phyloP scores from a whole-genome alignment of 2,329 filamentous ascomycete genomes.

The Emydomyces testavorans region DNA sequence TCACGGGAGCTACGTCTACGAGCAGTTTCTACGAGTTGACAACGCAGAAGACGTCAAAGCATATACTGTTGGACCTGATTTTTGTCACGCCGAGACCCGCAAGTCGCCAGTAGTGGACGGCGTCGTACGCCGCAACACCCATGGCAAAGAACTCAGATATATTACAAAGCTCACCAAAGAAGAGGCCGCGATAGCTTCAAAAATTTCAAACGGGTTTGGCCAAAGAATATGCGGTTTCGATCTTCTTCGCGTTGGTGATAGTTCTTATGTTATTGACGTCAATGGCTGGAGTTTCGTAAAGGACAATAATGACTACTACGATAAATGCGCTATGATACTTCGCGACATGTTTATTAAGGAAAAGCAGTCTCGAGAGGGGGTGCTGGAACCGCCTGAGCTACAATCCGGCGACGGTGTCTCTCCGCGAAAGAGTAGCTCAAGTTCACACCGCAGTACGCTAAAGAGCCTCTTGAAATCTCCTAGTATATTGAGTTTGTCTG shows the following conservation, averaged over 20 bases:
- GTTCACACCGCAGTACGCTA: slow-evolving; percentile 40
- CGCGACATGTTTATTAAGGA: slow-evolving; percentile 80
- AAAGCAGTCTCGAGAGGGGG: slow-evolving; percentile 38
- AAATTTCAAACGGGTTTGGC: slow-evolving; percentile 82
- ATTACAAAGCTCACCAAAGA: slow-evolving; percentile 72
- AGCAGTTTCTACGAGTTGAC: slow-evolving; percentile 91
- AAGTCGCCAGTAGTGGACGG: slow-evolving; percentile 97
- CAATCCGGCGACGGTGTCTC: slow-evolving; percentile 25
- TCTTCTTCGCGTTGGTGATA: slow-evolving; percentile 71
- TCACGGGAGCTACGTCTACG: slow-evolving; percentile 81
- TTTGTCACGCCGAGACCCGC: slow-evolving; percentile 91
- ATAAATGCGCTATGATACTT: slow-evolving; percentile 75
- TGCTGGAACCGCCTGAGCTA: slow-evolving; percentile 26
- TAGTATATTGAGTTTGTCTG: slow-evolving; percentile 50
- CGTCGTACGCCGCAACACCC: slow-evolving; percentile 86
- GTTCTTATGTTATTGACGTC: slow-evolving; percentile 96
- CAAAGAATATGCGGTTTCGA: slow-evolving; percentile 96
- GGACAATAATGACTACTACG: slow-evolving; percentile 97
- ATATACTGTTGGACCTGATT: slow-evolving; percentile 86
- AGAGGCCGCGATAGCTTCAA: slow-evolving; percentile 75
- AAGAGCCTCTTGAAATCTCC: slow-evolving; percentile 54
- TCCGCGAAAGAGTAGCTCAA: slow-evolving; percentile 30
- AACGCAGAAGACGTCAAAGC: slow-evolving; percentile 98
- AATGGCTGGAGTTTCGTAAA: slow-evolving; percentile 99
- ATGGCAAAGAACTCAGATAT: slow-evolving; percentile 93